Percentiles rank a stretch among this genome's conserved stretches.
Evolutionary conservation across 306 rosid genomes (phyloP).

Genomic region (Inga laurina): DNA sequence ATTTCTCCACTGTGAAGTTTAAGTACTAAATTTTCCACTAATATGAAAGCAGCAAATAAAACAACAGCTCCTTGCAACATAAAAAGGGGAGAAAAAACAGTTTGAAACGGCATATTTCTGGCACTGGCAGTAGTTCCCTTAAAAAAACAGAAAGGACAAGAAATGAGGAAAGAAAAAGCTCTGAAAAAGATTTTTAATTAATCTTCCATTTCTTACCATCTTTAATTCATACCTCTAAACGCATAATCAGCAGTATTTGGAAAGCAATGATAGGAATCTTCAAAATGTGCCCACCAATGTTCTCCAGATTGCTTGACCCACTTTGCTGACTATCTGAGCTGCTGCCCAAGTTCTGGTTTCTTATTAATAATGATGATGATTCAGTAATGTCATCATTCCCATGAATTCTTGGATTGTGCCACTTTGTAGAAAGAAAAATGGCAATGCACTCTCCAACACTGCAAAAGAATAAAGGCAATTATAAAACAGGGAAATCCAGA

Average conservation of each 20-base stretch:
- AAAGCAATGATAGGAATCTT: conserved; percentile 57
- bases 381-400: conserved; percentile 54
- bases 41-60: conserved; percentile 53
- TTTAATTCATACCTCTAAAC: conserved; percentile 46
- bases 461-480: conserved; percentile 38
- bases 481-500: conserved; percentile 8
- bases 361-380: conserved; percentile 50
- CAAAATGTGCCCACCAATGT: conserved; percentile 84
- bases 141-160: neutral
- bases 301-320: conserved; percentile 66
- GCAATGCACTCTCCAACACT: conserved; percentile 94
- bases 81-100: conserved; percentile 53
- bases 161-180: neutral
- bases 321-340: conserved; percentile 54
- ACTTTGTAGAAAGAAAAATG: conserved; percentile 91
- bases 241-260: conserved; percentile 63
- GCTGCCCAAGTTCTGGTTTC: conserved; percentile 67
- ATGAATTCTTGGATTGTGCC: conserved; percentile 91
- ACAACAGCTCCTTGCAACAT: conserved; percentile 68
- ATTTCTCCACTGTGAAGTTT: conserved; percentile 30
- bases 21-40: conserved; percentile 48
- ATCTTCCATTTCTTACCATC: neutral
- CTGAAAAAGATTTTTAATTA: neutral
- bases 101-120: conserved; percentile 35
- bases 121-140: conserved; percentile 49